These are phyloP conservation scores for Cryptococcus amylolentus DNA, from an alignment of 1,284 basidiomycete species.

Conservation along the genomic window DNA sequence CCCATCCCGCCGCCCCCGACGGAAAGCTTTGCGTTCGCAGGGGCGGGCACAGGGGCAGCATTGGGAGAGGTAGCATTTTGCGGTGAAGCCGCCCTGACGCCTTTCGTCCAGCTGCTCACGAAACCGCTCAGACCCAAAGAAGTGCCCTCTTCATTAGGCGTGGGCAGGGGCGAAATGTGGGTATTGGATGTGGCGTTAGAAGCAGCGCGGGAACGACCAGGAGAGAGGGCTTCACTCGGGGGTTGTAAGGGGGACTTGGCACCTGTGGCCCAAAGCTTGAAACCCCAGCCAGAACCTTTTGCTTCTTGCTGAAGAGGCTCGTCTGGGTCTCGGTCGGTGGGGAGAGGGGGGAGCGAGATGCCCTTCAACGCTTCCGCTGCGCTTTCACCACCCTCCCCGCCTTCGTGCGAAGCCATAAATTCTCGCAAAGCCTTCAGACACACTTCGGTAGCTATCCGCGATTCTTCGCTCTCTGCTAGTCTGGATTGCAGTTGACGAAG, in stretches of 20 bases:
- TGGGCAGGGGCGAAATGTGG: constrained; percentile 15
- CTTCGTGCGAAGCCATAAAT: constrained; percentile 61
- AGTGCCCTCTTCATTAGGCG: neutral
- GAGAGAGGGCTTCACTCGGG: constrained; percentile 17
- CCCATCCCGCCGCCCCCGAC: constrained; percentile 1
- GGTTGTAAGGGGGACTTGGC: constrained; percentile 1
- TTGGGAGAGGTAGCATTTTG: constrained; percentile 1
- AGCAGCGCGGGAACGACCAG: constrained; percentile 13
- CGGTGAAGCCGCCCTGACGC: constrained; percentile 20
- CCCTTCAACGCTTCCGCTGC: constrained; percentile 27
- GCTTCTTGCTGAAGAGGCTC: constrained; percentile 10
- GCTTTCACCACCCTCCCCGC: constrained; percentile 4
- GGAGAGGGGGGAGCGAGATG: constrained; percentile 58
- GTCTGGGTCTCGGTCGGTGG: constrained; percentile 57
- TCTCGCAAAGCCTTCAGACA: constrained; percentile 76
- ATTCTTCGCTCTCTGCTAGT: constrained; percentile 73
- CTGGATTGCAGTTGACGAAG: constrained; percentile 58
- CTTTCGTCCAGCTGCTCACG: constrained; percentile 38
- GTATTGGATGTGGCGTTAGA: constrained; percentile 5
- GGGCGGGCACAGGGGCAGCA: neutral
- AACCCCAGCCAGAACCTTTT: constrained; percentile 28
- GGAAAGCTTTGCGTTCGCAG: constrained; percentile 14
- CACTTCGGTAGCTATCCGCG: constrained; percentile 76
- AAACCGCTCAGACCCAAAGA: constrained; percentile 25
- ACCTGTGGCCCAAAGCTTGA: constrained; percentile 30